A percentile compares a stretch with the other conserved stretches of the same genome.
phyloP scores from a whole-genome alignment of 2,329 filamentous ascomycete species.

The Neofusicoccum cordaticola region DNA sequence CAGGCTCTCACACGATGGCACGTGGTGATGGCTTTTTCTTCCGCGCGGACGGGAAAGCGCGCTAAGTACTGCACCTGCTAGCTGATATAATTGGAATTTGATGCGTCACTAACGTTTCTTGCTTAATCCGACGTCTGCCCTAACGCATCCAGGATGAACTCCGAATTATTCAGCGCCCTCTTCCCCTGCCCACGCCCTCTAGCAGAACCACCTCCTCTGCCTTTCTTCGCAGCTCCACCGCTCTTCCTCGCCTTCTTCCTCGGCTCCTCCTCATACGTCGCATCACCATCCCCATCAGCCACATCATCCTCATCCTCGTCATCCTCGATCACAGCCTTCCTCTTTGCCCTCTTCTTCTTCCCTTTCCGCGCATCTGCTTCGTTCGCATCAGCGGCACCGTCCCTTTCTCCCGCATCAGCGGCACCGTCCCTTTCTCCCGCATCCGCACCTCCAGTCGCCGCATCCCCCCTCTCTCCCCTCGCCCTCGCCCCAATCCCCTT shows the following conservation, averaged over 20 bases:
- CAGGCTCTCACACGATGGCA: too few relatives aligned
- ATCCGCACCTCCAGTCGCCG: background rate
- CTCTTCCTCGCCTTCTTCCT: background rate
- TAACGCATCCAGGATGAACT: background rate
- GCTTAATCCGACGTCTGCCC: too few relatives aligned
- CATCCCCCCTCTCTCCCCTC: background rate
- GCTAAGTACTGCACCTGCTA: too few relatives aligned
- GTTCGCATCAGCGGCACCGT: background rate
- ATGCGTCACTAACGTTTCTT: too few relatives aligned
- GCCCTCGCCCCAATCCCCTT: slow-evolving; percentile 62
- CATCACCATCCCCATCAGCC: background rate
- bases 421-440: background rate
- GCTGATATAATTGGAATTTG: too few relatives aligned
- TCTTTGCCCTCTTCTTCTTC: slow-evolving; percentile 4
- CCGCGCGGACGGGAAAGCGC: too few relatives aligned
- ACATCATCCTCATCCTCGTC: background rate
- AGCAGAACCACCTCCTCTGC: background rate
- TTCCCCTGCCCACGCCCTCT: background rate
- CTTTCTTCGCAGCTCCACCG: background rate
- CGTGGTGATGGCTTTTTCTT: too few relatives aligned
- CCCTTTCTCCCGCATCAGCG: background rate
- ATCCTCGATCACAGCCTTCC: background rate
- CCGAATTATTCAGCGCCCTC: background rate
- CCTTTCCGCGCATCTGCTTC: background rate
- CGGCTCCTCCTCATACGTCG: background rate